These are phyloP conservation scores for Saposhnikovia divaricata DNA, from an alignment of 129 eudicot species.

Conservation along the genomic window DNA sequence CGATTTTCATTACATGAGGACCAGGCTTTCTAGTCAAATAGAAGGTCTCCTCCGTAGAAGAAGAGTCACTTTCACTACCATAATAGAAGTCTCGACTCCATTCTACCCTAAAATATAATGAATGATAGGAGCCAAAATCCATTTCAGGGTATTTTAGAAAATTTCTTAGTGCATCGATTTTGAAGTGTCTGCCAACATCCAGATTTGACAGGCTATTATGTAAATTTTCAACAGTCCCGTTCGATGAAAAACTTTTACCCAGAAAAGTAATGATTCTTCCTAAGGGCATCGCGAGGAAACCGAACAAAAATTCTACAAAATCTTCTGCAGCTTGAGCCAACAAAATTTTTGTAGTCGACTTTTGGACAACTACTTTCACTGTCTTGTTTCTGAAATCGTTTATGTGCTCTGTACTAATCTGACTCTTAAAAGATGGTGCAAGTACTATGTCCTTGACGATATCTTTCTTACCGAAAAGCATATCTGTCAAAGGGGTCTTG, in stretches of 20 bases:
- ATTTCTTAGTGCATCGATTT: conserved; percentile 21
- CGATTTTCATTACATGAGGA: not conserved
- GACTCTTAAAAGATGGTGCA: not conserved
- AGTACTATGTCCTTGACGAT: not conserved
- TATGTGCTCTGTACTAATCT: not conserved
- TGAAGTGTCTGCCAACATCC: conserved; percentile 23
- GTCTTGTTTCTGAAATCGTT: not conserved
- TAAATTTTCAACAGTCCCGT: conserved; percentile 23
- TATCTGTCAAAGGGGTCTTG: conserved; percentile 25
- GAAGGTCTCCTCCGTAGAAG: not conserved
- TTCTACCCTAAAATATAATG: conserved; percentile 14
- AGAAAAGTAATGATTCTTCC: conserved; percentile 19
- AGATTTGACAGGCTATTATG: conserved; percentile 25
- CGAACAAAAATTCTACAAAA: conserved; percentile 42
- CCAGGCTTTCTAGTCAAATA: not conserved
- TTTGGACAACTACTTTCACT: conserved; percentile 27
- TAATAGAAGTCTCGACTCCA: conserved; percentile 2
- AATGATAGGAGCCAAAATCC: conserved; percentile 21
- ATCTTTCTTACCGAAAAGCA: conserved; percentile 8
- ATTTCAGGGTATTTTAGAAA: conserved; percentile 26
- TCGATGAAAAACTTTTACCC: not conserved
- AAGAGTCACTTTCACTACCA: not conserved
- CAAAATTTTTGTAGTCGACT: conserved; percentile 31
- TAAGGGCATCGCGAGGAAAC: conserved; percentile 34
- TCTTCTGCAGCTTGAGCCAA: conserved; percentile 30